These are phyloP conservation scores for Cryomyces minteri DNA, from an alignment of 495 filamentous ascomycete species.

Conservation along the genomic window DNA sequence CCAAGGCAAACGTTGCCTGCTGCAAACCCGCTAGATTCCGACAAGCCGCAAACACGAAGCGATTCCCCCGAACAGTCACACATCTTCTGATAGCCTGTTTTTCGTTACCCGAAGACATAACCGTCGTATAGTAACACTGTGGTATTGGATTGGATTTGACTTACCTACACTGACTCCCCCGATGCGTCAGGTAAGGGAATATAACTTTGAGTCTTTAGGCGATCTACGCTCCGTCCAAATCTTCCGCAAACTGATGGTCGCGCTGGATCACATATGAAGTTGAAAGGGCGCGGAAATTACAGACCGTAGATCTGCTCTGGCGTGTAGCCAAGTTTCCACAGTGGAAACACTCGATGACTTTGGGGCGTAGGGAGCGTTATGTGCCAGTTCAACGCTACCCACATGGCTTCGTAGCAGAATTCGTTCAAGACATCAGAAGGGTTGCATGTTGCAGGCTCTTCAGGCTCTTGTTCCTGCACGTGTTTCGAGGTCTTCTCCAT, in stretches of 20 bases:
- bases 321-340: conserved; percentile 30
- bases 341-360: conserved; percentile 29
- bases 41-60: too few species aligned
- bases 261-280: conserved; percentile 27
- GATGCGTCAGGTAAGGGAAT: conserved; percentile 20
- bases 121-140: conserved; percentile 29
- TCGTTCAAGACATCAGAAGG: too few species aligned
- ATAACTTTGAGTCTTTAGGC: conserved; percentile 18
- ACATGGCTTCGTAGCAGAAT: conserved; percentile 30
- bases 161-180: conserved; percentile 16
- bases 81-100: too few species aligned
- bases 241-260: conserved; percentile 28
- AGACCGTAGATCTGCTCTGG: conserved; percentile 30
- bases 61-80: too few species aligned
- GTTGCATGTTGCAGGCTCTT: too few species aligned
- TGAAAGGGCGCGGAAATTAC: conserved; percentile 30
- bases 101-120: too few species aligned
- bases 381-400: conserved; percentile 33
- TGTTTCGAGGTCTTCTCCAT: conserved; percentile 12
- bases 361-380: conserved; percentile 25
- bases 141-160: conserved; percentile 23
- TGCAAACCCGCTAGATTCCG: too few species aligned
- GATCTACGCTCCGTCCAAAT: conserved; percentile 24
- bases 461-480: too few species aligned
- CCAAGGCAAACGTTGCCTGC: too few species aligned